These are phyloP conservation scores for Wickerhamiella spandovensis DNA, from an alignment of 805 yeast species.

Conservation along the genomic window DNA sequence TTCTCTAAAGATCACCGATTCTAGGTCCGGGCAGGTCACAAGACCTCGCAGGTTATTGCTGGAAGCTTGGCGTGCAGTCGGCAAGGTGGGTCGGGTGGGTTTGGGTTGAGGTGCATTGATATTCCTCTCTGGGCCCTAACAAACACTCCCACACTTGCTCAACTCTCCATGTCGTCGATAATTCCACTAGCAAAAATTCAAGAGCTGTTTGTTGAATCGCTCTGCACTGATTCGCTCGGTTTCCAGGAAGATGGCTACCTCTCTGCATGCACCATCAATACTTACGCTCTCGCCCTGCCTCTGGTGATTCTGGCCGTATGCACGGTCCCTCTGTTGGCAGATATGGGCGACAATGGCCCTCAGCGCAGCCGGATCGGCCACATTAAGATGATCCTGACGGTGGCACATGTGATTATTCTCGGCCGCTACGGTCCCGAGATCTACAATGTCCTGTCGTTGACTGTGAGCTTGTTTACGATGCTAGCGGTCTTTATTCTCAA, in stretches of 20 bases:
- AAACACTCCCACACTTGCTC: neutral
- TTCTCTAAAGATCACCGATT: no score
- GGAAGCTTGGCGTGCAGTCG: neutral
- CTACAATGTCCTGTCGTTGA: conserved; percentile 14
- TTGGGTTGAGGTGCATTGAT: neutral
- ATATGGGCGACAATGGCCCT: conserved; percentile 10
- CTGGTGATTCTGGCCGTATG: conserved; percentile 11
- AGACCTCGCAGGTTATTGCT: neutral
- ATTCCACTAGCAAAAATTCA: neutral
- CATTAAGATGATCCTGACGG: conserved; percentile 13
- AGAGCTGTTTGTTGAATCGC: conserved; percentile 7
- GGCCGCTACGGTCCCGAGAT: conserved; percentile 12
- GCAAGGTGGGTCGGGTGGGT: neutral
- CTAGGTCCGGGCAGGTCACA: neutral
- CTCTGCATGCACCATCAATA: conserved; percentile 15
- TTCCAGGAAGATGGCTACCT: conserved; percentile 17
- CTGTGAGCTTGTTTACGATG: conserved; percentile 9
- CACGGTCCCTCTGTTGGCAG: conserved; percentile 8
- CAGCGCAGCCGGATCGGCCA: conserved; percentile 8
- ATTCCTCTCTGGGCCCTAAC: neutral
- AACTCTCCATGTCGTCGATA: neutral
- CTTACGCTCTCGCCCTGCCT: conserved; percentile 16
- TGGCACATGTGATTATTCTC: conserved; percentile 8
- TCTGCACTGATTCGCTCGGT: conserved; percentile 14
- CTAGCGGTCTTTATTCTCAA: conserved; percentile 13